These are phyloP conservation scores for Inonotus hispidus DNA, from an alignment of 1,284 basidiomycete species.

Conservation along the genomic window DNA sequence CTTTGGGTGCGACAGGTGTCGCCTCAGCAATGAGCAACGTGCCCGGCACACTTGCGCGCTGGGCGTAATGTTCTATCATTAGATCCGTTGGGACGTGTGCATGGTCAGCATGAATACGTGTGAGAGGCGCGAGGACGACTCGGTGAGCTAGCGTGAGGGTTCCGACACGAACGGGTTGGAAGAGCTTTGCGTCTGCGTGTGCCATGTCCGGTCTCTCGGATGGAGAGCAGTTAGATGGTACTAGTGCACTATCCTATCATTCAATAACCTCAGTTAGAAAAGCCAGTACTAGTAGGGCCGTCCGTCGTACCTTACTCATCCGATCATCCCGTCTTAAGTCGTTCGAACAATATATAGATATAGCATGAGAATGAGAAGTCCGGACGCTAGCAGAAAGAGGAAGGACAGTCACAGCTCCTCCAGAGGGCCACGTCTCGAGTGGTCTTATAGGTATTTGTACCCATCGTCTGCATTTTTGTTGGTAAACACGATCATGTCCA, in stretches of 20 bases:
- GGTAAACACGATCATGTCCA: too few species aligned
- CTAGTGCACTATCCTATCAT: too few species aligned
- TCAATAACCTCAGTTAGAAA: not conserved
- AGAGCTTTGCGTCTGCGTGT: conserved; percentile 21
- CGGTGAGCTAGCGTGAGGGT: conserved; percentile 24
- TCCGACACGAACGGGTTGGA: conserved; percentile 29
- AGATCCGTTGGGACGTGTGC: conserved; percentile 23
- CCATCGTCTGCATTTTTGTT: too few species aligned
- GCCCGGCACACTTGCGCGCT: conserved; percentile 25
- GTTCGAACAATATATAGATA: not conserved
- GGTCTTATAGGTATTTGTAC: too few species aligned
- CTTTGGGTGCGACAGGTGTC: conserved; percentile 25
- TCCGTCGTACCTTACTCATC: not conserved
- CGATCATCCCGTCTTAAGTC: not conserved
- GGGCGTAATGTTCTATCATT: conserved; percentile 26
- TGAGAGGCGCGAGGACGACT: conserved; percentile 31
- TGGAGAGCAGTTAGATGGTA: not conserved
- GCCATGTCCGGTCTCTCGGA: not conserved
- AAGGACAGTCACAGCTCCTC: too few species aligned
- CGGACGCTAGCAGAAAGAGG: too few species aligned
- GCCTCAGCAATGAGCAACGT: conserved; percentile 31
- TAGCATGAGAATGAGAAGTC: too few species aligned
- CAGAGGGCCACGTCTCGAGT: too few species aligned
- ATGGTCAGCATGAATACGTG: conserved; percentile 27
- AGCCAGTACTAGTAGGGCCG: not conserved